Evolutionary conservation across 2,329 filamentous ascomycete genomes (phyloP).

Genomic region (Metarhizium humberi): DNA sequence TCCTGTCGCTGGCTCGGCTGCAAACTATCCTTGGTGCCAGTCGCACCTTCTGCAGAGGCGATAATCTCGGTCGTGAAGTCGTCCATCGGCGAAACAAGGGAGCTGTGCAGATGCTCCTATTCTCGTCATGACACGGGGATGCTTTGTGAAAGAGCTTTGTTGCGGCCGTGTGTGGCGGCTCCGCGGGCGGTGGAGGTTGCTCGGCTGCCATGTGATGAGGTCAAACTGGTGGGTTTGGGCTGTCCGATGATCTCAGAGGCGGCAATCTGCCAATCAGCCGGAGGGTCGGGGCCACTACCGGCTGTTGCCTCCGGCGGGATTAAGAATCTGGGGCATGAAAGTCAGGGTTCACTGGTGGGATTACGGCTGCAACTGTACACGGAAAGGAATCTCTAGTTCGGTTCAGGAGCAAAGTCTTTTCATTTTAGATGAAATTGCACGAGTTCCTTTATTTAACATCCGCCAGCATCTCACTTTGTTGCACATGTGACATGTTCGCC

Average conservation of each 20-base stretch:
- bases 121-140: background rate
- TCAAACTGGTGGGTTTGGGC: background rate
- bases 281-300: background rate
- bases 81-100: constrained; percentile 22
- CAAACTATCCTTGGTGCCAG: constrained; percentile 11
- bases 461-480: too few relatives aligned
- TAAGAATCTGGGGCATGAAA: background rate
- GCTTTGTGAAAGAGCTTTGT: background rate
- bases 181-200: background rate
- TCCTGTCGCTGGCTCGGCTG: constrained; percentile 2
- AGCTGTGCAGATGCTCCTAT: background rate
- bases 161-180: background rate
- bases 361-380: too few relatives aligned
- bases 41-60: constrained; percentile 7
- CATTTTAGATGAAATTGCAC: too few relatives aligned
- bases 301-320: background rate
- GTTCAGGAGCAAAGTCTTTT: too few relatives aligned
- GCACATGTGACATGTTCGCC: too few relatives aligned
- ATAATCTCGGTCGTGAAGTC: constrained; percentile 28
- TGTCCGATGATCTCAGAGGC: background rate
- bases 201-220: constrained; percentile 4
- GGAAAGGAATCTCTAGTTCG: too few relatives aligned
- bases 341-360: too few relatives aligned
- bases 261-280: background rate
- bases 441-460: too few relatives aligned